A percentile compares a stretch with the other conserved stretches of the same genome.
Evolutionary conservation across 164 flowering plant genomes (phyloP).

Genomic region (Vitis vinifera): ASM3070453v1 NC_081807.1:3612001-3612500

Average conservation of each 20-base stretch:
- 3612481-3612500: conserved; percentile 16
- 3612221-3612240: too few relatives aligned
- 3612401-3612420: conserved; percentile 16
- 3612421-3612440: conserved; percentile 7
- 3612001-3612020: conserved; percentile 95
- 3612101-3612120: too few relatives aligned
- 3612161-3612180: too few relatives aligned
- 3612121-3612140: too few relatives aligned
- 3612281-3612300: too few relatives aligned
- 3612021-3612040: conserved; percentile 99
- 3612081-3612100: too few relatives aligned
- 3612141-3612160: too few relatives aligned
- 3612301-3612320: not conserved
- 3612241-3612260: too few relatives aligned
- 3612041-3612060: conserved; percentile 98
- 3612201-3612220: too few relatives aligned
- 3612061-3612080: conserved; percentile 73
- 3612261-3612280: too few relatives aligned
- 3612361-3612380: conserved; percentile 18
- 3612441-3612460: conserved; percentile 10
- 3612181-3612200: too few relatives aligned
- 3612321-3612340: not conserved
- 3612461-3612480: conserved; percentile 6
- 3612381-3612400: conserved; percentile 8
- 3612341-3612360: conserved; percentile 20